phyloP scores from a whole-genome alignment of 345 rosid genomes.

The Combretum micranthum region DNA sequence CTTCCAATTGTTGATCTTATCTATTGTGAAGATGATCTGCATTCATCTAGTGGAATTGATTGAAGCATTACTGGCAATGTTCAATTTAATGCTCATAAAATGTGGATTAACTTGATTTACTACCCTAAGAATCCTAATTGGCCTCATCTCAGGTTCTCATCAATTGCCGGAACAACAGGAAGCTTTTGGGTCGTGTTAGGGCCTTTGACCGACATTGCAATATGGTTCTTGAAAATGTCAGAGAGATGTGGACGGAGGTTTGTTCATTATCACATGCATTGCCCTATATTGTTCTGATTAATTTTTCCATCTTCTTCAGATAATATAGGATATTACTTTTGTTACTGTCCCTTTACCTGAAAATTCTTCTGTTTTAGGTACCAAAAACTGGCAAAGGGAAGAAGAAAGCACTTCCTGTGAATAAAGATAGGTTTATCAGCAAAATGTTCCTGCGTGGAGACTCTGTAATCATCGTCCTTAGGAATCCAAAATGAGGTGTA shows the following conservation, averaged over 20 bases:
- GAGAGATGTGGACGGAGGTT: conserved; percentile 99
- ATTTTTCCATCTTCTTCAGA: not conserved
- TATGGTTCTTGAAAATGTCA: conserved; percentile 99
- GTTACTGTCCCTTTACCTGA: no score
- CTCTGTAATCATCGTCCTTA: conserved; percentile 90
- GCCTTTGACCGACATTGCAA: conserved; percentile 97
- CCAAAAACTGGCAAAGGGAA: conserved; percentile 98
- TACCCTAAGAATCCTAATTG: not conserved
- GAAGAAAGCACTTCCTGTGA: conserved; percentile 91
- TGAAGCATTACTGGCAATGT: no score
- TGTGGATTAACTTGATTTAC: not conserved
- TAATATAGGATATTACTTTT: not conserved
- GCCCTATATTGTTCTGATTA: not conserved
- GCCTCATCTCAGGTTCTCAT: conserved; percentile 53
- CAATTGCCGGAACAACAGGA: conserved; percentile 81
- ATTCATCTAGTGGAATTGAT: no score
- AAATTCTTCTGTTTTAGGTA: conserved; percentile 30
- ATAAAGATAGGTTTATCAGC: conserved; percentile 92
- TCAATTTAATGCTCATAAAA: no score
- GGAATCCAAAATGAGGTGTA: conserved; percentile 73
- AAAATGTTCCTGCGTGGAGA: conserved; percentile 99
- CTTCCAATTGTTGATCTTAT: no score
- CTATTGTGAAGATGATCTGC: no score
- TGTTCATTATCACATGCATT: not conserved
- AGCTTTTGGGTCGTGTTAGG: conserved; percentile 91